Evolutionary conservation across 768 basidiomycete species (phyloP).

Genomic region (Boletus sensibilis): DNA sequence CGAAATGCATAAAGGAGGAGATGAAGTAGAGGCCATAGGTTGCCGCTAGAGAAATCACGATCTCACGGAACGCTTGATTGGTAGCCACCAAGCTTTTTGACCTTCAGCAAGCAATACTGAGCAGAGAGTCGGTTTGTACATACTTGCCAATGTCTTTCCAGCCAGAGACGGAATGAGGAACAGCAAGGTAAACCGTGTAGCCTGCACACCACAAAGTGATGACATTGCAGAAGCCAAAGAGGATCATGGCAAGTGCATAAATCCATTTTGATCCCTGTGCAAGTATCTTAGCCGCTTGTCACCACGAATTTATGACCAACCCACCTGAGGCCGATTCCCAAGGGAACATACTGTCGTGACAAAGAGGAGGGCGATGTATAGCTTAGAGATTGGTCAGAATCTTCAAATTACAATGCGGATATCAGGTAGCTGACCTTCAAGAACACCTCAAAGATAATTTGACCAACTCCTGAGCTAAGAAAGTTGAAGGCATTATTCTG

Average conservation of each 20-base stretch:
- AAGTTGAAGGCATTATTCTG: constrained; percentile 77
- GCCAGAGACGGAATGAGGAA: constrained; percentile 68
- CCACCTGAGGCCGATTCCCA: constrained; percentile 79
- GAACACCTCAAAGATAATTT: constrained; percentile 76
- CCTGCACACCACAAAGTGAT: constrained; percentile 88
- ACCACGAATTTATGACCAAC: constrained; percentile 11
- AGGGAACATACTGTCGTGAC: constrained; percentile 83
- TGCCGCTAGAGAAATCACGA: constrained; percentile 74
- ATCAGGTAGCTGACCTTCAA: constrained; percentile 40
- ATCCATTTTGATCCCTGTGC: constrained; percentile 80
- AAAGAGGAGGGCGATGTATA: constrained; percentile 85
- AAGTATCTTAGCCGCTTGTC: constrained; percentile 1
- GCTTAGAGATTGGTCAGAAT: constrained; percentile 33
- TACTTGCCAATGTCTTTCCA: constrained; percentile 76
- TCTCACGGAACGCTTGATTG: constrained; percentile 76
- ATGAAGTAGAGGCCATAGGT: constrained; percentile 86
- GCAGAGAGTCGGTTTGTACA: constrained; percentile 23
- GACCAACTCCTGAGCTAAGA: constrained; percentile 68
- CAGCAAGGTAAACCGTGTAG: constrained; percentile 85
- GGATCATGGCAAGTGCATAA: constrained; percentile 70
- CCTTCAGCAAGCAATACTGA: constrained; percentile 26
- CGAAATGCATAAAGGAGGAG: constrained; percentile 82
- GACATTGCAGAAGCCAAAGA: constrained; percentile 76
- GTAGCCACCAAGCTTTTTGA: constrained; percentile 52
- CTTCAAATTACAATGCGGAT: constrained; percentile 17